Evolutionary conservation across 208 protist species (phyloP).

Genomic region (Porcisia hertigi): DNA sequence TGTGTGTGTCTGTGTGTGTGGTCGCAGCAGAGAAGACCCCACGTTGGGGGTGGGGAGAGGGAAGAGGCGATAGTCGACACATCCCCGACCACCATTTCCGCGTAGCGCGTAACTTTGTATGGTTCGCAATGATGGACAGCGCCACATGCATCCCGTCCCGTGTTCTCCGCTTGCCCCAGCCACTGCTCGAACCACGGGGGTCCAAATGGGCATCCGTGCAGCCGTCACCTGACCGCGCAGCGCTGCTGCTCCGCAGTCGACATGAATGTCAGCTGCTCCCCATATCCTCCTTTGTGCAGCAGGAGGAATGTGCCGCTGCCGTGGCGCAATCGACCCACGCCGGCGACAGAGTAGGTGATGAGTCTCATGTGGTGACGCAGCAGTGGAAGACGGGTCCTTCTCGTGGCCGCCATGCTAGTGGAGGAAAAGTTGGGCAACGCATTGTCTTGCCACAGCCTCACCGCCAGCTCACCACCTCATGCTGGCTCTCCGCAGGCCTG

Average conservation of each 20-base stretch:
- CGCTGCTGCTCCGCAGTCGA: conserved; percentile 25
- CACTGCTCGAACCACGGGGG: conserved; percentile 5
- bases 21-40: no score
- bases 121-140: conserved; percentile 1
- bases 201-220: conserved; percentile 21
- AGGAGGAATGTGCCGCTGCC: neutral
- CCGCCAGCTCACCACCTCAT: conserved; percentile 34
- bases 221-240: conserved; percentile 21
- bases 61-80: neutral
- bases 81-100: neutral
- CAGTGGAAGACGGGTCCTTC: neutral
- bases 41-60: no score
- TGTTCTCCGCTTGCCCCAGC: conserved; percentile 14
- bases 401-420: neutral
- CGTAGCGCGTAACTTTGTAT: neutral
- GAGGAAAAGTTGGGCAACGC: neutral
- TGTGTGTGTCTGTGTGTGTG: no score
- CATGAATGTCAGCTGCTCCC: conserved; percentile 29
- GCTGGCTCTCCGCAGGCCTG: conserved; percentile 27
- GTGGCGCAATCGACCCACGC: neutral
- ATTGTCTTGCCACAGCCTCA: conserved; percentile 30
- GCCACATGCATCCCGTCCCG: conserved; percentile 20
- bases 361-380: neutral
- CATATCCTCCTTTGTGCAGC: conserved; percentile 4
- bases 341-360: neutral